Conservation (phyloP, 495 filamentous ascomycete genomes). For the Amphirosellinia nigrospora region DNA sequence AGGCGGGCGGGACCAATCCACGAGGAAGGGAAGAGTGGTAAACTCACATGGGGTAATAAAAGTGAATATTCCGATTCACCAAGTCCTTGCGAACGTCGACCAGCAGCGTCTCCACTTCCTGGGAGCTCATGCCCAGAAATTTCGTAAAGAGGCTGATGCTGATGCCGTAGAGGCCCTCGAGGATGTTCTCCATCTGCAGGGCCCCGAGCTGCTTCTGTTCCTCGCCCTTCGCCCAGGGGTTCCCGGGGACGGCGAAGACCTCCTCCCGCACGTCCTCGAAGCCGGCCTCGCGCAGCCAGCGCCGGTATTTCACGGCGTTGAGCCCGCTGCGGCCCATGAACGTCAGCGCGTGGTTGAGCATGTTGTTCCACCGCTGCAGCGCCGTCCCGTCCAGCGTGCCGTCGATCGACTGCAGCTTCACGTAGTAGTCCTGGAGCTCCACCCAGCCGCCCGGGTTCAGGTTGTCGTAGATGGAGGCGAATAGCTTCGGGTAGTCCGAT, state of each 20-base stretch:
- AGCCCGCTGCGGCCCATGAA: conserved; percentile 36
- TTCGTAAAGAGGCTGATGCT: conserved; percentile 59
- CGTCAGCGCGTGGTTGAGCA: conserved; percentile 36
- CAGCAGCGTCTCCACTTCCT: conserved; percentile 59
- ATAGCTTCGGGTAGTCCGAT: conserved; percentile 48
- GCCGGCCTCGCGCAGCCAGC: conserved; percentile 45
- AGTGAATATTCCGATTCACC: conserved; percentile 55
- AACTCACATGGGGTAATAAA: conserved; percentile 53
- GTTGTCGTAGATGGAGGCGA: conserved; percentile 49
- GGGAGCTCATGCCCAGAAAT: conserved; percentile 54
- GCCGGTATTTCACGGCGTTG: conserved; percentile 34
- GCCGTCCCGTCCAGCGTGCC: conserved; percentile 34
- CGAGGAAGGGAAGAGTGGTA: too few relatives aligned
- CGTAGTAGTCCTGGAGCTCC: conserved; percentile 55
- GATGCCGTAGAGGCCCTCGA: conserved; percentile 55
- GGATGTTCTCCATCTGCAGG: conserved; percentile 46
- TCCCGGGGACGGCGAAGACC: conserved; percentile 55
- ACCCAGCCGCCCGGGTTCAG: conserved; percentile 57
- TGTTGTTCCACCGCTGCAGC: conserved; percentile 40
- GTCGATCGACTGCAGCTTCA: conserved; percentile 42
- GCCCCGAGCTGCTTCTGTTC: conserved; percentile 55
- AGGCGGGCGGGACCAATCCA: neutral
- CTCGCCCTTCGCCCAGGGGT: conserved; percentile 58
- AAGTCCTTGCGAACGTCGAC: conserved; percentile 61
- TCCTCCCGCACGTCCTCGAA: conserved; percentile 54